Evolutionary conservation across 345 rosid species (phyloP).

Genomic region (Aegle marmelos): DNA sequence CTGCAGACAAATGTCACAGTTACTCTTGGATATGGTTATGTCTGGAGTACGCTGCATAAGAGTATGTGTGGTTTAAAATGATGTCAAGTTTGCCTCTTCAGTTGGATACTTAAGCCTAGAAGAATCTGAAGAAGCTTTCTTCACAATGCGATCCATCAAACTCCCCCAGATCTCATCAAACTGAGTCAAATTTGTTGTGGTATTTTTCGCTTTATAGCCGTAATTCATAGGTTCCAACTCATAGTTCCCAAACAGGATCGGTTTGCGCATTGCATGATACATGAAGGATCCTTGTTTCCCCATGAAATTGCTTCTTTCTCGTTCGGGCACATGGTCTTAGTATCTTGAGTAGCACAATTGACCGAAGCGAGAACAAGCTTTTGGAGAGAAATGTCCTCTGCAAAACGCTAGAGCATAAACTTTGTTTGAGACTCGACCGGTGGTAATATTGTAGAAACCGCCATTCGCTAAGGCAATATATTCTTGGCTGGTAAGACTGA

Average conservation of each 20-base stretch:
- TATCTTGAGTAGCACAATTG: constrained; percentile 1
- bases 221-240: not conserved
- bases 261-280: too few relatives aligned
- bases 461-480: too few relatives aligned
- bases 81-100: constrained; percentile 19
- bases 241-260: too few relatives aligned
- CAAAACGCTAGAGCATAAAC: constrained; percentile 31
- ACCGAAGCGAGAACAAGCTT: constrained; percentile 26
- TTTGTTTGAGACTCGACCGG: too few relatives aligned
- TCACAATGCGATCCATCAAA: constrained; percentile 19
- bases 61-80: constrained; percentile 23
- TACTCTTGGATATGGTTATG: constrained; percentile 29
- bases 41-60: constrained; percentile 64
- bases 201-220: not conserved
- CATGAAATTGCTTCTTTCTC: constrained; percentile 35
- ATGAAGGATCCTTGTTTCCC: constrained; percentile 8
- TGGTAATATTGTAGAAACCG: not conserved
- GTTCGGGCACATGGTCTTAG: constrained; percentile 30
- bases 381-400: constrained; percentile 28
- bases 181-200: constrained; percentile 15
- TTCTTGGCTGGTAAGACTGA: too few relatives aligned
- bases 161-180: constrained; percentile 32
- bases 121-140: constrained; percentile 27
- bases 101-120: constrained; percentile 34
- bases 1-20: constrained; percentile 35